Base-by-base conservation (phyloP, 495 filamentous ascomycete species). In the Hypoxylon cercidicola region DNA sequence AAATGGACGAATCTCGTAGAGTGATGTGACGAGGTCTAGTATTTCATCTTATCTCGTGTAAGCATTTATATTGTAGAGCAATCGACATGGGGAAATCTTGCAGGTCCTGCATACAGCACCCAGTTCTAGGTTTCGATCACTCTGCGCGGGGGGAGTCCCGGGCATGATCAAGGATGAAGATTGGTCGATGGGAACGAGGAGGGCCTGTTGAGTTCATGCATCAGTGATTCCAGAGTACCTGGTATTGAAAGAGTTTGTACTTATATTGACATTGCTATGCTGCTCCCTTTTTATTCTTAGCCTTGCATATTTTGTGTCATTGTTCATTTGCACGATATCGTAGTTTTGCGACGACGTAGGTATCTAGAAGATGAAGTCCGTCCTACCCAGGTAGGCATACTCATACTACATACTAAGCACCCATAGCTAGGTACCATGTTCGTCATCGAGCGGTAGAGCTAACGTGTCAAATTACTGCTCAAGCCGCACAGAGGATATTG, bases 1-100 rank as follows among this genome's bases (percentile, higher is more conserved):
- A 56, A 55, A 55, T 64, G 65, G 65, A 46, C 47, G 65, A 46
- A 68, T 68, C 60, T 68, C 44, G 60, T 60, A 1, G 60, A 68
- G 65, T 43, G 60, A 68, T 68, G 65, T 68, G 65, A 68, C 56
- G 65, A 68, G 60, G 60, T 56, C 23, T 16, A 55, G 44, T 63
- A 64, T n/a, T 56, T 68, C 65, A 68, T 68, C 64, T 68, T 57
- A 68, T 54, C 55, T 68, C 65, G 65, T 68, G 50, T 60, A 68
- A 30, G 58, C 48, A 49, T 28, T 55, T 52, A 4, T 45, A 46
- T 55, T 50, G 21, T 35, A 60, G 55, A 64, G 52, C 32, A 61
- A 67, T 63, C 48, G 20, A 49, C 64, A 68, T 68, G 60, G 65
- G 65, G 55, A 68, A 56, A 68, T 68, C 65, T 68, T 63, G 65